A percentile compares a stretch with the other conserved stretches of the same genome.
Evolutionary conservation across 345 rosid species (phyloP).

Genomic region (Corchorus olitorius): DNA sequence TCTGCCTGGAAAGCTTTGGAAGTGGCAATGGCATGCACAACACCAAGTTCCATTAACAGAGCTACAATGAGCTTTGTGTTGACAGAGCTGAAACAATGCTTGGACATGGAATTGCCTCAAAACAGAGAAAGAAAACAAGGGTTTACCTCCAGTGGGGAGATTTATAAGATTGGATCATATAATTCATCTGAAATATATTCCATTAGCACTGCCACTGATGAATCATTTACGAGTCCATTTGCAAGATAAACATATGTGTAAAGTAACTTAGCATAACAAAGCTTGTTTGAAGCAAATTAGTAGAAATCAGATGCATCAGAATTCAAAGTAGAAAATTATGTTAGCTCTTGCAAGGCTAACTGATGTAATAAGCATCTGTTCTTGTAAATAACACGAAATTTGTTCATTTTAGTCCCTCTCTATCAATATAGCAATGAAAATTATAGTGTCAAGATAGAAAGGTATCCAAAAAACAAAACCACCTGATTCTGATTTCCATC

Average conservation of each 20-base stretch:
- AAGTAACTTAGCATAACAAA: too few relatives aligned
- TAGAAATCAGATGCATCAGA: too few relatives aligned
- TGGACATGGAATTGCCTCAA: slow-evolving; percentile 16
- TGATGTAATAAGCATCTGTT: too few relatives aligned
- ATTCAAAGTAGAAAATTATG: too few relatives aligned
- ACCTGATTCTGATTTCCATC: slow-evolving; percentile 97
- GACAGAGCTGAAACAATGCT: slow-evolving; percentile 12
- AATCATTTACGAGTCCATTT: neutral
- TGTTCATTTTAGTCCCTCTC: too few relatives aligned
- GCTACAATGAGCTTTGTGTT: slow-evolving; percentile 39
- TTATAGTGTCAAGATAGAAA: neutral
- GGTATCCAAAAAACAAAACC: slow-evolving; percentile 38
- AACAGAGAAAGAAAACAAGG: slow-evolving; percentile 1
- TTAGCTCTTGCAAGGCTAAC: too few relatives aligned
- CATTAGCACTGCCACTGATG: neutral
- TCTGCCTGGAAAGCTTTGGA: slow-evolving; percentile 37
- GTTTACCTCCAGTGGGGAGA: neutral
- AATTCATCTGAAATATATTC: slow-evolving; percentile 1
- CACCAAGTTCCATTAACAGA: slow-evolving; percentile 29
- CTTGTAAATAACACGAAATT: too few relatives aligned
- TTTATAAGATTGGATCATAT: neutral
- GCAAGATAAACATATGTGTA: neutral
- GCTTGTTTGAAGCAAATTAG: too few relatives aligned
- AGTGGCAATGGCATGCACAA: slow-evolving; percentile 42
- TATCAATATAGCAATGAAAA: slow-evolving; percentile 6